Percentiles rank a stretch among this genome's conserved stretches.
Evolutionary conservation across 805 yeast genomes (phyloP).

Genomic region (Yamadazyma laniorum): DNA sequence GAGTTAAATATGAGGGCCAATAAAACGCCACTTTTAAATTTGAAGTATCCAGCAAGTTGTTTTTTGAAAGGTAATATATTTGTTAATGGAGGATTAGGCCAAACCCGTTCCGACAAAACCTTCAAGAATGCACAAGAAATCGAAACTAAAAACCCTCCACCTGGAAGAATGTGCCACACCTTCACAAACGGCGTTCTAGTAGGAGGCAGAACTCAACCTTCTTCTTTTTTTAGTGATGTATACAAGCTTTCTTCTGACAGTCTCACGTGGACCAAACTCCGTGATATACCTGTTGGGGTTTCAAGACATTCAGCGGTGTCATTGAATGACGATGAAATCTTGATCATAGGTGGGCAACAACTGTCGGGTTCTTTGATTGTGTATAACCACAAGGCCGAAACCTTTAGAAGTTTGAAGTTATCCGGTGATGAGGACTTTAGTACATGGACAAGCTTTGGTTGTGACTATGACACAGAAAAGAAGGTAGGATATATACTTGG

Average conservation of each 20-base stretch:
- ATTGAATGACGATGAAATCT: constrained; percentile 23
- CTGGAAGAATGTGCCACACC: constrained; percentile 60
- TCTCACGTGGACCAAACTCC: constrained; percentile 39
- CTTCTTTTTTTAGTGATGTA: constrained; percentile 34
- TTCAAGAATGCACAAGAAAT: constrained; percentile 13
- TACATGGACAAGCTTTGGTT: constrained; percentile 33
- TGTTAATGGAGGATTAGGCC: constrained; percentile 43
- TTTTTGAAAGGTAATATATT: constrained; percentile 19
- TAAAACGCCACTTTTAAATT: constrained; percentile 7
- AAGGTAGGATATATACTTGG: constrained; percentile 47
- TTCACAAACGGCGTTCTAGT: constrained; percentile 38
- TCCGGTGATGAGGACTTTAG: constrained; percentile 19
- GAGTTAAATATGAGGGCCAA: constrained; percentile 3
- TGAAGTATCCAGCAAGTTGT: constrained; percentile 46
- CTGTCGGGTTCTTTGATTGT: constrained; percentile 15
- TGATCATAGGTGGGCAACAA: constrained; percentile 53
- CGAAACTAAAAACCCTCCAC: constrained; percentile 24
- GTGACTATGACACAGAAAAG: constrained; percentile 25
- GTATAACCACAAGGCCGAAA: constrained; percentile 17
- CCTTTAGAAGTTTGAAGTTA: constrained; percentile 1
- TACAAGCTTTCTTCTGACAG: constrained; percentile 18
- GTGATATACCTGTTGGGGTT: constrained; percentile 44
- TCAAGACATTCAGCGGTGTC: constrained; percentile 49
- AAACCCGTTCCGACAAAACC: constrained; percentile 22
- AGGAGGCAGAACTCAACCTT: constrained; percentile 73